A percentile compares a stretch with the other conserved stretches of the same genome.
Conservation (phyloP, 2,329 filamentous ascomycete genomes). For the Aspergillaceae sp. region DNA sequence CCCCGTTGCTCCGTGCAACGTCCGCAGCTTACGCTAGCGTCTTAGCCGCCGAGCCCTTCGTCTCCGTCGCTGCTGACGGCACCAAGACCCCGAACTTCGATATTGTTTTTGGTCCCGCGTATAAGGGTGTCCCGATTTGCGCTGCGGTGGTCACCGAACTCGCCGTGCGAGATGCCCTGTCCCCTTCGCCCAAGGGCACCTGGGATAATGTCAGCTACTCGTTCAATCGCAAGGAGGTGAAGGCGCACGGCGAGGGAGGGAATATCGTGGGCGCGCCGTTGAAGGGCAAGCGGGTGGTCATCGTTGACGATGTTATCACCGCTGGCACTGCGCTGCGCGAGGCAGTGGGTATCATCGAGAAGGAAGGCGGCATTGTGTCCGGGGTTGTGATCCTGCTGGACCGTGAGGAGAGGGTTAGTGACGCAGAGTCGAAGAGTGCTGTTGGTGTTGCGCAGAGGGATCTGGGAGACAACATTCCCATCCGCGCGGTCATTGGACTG, state of each 20-base stretch:
- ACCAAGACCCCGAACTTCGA: constrained; percentile 54
- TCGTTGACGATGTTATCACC: constrained; percentile 95
- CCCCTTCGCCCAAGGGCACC: constrained; percentile 36
- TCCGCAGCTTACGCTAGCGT: constrained; percentile 69
- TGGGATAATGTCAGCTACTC: constrained; percentile 70
- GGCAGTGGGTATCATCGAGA: constrained; percentile 78
- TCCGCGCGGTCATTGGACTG: constrained; percentile 62
- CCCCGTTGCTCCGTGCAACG: constrained; percentile 67
- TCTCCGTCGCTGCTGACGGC: constrained; percentile 26
- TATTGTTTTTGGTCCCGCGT: constrained; percentile 85
- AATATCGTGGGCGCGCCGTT: constrained; percentile 81
- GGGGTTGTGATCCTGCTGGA: constrained; percentile 86
- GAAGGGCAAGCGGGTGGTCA: constrained; percentile 75
- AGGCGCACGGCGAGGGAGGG: constrained; percentile 91
- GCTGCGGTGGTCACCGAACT: constrained; percentile 69
- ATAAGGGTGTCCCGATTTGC: constrained; percentile 93
- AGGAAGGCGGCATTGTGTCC: constrained; percentile 73
- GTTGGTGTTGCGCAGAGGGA: constrained; percentile 79
- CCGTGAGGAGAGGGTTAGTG: constrained; percentile 54
- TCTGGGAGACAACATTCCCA: constrained; percentile 61
- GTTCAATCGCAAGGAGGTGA: constrained; percentile 94
- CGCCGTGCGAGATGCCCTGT: constrained; percentile 51
- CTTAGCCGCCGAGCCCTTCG: constrained; percentile 41
- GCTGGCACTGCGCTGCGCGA: constrained; percentile 91
- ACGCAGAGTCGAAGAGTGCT: constrained; percentile 62